Evolutionary conservation across 768 basidiomycete genomes (phyloP).

Genomic region (Russula ochroleuca): DNA sequence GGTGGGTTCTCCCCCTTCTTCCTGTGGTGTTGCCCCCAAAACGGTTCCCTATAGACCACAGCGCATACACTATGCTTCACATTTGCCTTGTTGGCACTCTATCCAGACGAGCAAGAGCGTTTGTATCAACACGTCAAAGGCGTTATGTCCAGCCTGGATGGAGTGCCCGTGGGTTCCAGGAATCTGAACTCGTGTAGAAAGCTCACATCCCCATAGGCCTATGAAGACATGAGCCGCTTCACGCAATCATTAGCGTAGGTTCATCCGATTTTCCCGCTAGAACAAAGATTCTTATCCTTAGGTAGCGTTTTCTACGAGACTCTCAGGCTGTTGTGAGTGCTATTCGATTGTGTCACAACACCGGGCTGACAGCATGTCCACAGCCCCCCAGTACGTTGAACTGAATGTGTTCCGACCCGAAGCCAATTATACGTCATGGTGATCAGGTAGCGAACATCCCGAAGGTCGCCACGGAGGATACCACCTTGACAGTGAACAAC

Average conservation of each 20-base stretch:
- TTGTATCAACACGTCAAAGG: constrained; percentile 37
- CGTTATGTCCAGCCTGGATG: constrained; percentile 34
- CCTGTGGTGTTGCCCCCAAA: neutral
- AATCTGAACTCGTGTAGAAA: neutral
- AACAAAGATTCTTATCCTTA: neutral
- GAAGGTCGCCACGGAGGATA: constrained; percentile 46
- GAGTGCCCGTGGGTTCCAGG: constrained; percentile 11
- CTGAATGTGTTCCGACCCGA: neutral
- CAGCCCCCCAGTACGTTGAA: constrained; percentile 19
- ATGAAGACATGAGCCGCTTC: constrained; percentile 29
- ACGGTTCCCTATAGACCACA: constrained; percentile 33
- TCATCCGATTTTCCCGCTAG: neutral
- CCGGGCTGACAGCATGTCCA: neutral
- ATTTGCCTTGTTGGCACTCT: constrained; percentile 42
- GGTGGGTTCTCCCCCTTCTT: constrained; percentile 16
- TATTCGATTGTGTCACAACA: neutral
- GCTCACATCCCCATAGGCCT: constrained; percentile 18
- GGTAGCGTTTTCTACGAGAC: constrained; percentile 49
- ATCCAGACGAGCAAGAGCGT: constrained; percentile 42
- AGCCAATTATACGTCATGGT: constrained; percentile 10
- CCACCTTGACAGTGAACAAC: constrained; percentile 36
- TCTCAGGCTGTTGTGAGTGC: constrained; percentile 39
- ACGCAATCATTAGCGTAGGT: constrained; percentile 27
- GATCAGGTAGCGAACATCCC: constrained; percentile 44
- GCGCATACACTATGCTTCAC: constrained; percentile 39